Evolutionary conservation across 306 rosid genomes (phyloP).

Genomic region (Cicer arietinum): DNA sequence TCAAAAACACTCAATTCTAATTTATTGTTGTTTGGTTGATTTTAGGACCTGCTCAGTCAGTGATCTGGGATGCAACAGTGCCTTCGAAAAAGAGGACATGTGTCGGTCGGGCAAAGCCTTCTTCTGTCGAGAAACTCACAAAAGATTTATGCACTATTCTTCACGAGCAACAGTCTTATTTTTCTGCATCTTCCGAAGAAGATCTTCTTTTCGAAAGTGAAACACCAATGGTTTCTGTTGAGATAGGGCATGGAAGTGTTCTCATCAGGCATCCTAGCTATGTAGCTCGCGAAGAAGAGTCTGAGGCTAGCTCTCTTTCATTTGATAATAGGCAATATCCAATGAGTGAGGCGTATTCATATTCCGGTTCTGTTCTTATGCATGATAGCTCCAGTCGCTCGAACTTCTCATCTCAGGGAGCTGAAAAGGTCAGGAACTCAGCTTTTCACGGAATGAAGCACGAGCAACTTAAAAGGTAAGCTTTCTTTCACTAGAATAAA

Average conservation of each 20-base stretch:
- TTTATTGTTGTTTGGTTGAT: constrained; percentile 37
- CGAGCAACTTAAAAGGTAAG: constrained; percentile 72
- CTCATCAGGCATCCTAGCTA: constrained; percentile 95
- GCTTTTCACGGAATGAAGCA: constrained; percentile 60
- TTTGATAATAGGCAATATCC: constrained; percentile 73
- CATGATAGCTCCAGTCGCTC: constrained; percentile 49
- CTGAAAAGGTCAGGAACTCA: constrained; percentile 59
- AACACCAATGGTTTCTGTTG: constrained; percentile 96
- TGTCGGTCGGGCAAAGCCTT: constrained; percentile 78
- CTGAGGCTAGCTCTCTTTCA: constrained; percentile 96
- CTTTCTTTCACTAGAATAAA: constrained; percentile 40
- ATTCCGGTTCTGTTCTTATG: constrained; percentile 49
- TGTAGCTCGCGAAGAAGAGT: constrained; percentile 87
- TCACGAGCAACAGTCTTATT: constrained; percentile 86
- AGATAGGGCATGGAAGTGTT: constrained; percentile 97
- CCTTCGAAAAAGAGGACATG: constrained; percentile 97
- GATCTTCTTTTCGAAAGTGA: constrained; percentile 92
- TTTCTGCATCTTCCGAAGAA: constrained; percentile 88
- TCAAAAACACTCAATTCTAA: constrained; percentile 35
- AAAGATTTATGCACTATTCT: constrained; percentile 89
- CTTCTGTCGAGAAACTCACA: constrained; percentile 93
- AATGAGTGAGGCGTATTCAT: constrained; percentile 71
- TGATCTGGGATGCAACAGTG: constrained; percentile 87
- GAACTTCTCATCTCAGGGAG: constrained; percentile 51
- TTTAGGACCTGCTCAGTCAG: constrained; percentile 92